phyloP scores from a whole-genome alignment of 2,329 filamentous ascomycete species.

The Aureobasidium subglaciale region DNA sequence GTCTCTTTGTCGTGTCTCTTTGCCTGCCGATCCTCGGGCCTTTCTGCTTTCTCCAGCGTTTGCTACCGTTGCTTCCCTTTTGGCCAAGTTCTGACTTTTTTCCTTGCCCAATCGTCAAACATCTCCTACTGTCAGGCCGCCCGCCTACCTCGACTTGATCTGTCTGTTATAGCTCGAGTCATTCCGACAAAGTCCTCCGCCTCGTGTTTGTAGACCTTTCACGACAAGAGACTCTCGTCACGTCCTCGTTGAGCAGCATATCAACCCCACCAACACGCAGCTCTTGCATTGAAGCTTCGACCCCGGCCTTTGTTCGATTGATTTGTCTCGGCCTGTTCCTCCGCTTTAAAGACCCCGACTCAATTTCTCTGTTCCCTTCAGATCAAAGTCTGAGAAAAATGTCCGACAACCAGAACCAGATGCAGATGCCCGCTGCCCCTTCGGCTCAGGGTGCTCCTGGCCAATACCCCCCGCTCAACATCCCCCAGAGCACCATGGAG shows the following conservation, averaged over 20 bases:
- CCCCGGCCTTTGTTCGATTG: conserved; percentile 11
- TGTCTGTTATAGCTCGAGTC: not conserved
- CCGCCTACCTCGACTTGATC: not conserved
- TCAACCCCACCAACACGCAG: not conserved
- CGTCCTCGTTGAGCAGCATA: not conserved
- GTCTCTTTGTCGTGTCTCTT: not conserved
- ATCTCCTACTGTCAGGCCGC: conserved; percentile 26
- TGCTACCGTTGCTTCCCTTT: conserved; percentile 6
- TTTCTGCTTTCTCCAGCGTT: not conserved
- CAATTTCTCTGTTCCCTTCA: not conserved
- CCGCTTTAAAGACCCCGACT: not conserved
- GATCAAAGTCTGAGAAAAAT: conserved; percentile 42
- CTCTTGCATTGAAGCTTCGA: conserved; percentile 9
- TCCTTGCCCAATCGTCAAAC: conserved; percentile 26
- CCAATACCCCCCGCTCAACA: conserved; percentile 72
- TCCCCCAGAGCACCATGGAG: conserved; percentile 91
- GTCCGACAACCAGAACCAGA: conserved; percentile 63
- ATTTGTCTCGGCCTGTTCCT: conserved; percentile 12
- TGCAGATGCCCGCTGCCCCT: conserved; percentile 63
- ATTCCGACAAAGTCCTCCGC: not conserved
- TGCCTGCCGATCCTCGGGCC: not conserved
- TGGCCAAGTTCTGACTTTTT: conserved; percentile 11
- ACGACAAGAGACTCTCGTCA: not conserved
- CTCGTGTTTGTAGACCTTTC: not conserved
- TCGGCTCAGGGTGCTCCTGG: conserved; percentile 64